Evolutionary conservation across 164 flowering plant species (phyloP).

Genomic region (Cinnamomum micranthum): DNA sequence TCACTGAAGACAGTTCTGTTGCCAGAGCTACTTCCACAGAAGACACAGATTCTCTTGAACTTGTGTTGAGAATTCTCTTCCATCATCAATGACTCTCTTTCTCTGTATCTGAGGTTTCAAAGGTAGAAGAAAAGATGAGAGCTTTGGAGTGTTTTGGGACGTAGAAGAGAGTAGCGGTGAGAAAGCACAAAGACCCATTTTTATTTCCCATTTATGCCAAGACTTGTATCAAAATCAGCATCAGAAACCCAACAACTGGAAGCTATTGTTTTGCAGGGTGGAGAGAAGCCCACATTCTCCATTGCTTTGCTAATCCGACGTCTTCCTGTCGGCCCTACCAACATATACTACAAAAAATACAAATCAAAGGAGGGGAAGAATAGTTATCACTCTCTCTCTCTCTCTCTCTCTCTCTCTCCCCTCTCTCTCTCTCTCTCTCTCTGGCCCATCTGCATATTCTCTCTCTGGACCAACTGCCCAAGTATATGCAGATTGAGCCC

Average conservation of each 20-base stretch:
- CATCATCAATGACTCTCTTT: neutral
- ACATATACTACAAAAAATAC: neutral
- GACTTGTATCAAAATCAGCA: neutral
- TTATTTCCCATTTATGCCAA: neutral
- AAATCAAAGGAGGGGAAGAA: neutral
- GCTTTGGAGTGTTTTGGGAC: neutral
- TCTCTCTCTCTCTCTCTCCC: no score
- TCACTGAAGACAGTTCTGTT: conserved; percentile 53
- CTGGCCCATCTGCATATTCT: no score
- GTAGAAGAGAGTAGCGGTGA: neutral
- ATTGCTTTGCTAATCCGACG: neutral
- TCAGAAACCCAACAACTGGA: conserved; percentile 4
- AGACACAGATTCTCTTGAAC: conserved; percentile 64
- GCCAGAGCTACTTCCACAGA: conserved; percentile 75
- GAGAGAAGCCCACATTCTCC: conserved; percentile 8
- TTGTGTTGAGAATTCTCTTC: conserved; percentile 16
- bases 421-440: no score
- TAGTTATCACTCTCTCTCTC: neutral
- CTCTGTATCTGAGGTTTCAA: neutral
- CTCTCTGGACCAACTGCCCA: no score
- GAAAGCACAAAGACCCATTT: neutral
- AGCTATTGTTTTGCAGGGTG: neutral
- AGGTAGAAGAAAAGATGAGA: neutral
- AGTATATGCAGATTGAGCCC: no score
- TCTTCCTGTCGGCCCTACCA: neutral